Base-by-base conservation (phyloP, 148 eudicot species). In the Vaccinium corymbosum region DNA sequence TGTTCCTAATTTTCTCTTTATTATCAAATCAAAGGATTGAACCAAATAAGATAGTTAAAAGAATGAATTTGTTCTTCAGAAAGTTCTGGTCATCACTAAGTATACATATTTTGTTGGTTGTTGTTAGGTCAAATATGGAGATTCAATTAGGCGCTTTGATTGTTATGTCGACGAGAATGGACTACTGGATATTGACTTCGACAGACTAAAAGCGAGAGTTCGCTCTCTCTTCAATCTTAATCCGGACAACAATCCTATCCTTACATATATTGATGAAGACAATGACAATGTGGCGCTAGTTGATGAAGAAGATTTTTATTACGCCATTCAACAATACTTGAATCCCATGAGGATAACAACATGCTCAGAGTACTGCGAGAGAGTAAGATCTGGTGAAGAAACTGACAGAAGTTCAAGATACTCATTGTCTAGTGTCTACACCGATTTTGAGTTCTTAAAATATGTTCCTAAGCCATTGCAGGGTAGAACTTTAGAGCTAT, bases 241-340 rank as follows among this genome's bases (percentile, higher is more conserved):
- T 66, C 83, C 88, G 17, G 89, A 86, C 80, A 84, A 85, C 32
- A 88, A 86, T 32, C 85, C 93, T 7, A 55, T 57, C 7, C 84
- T 94, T 48, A 93, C 97, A 2, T 95, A 95, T 56, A 16, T 84
- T 77, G 98, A 94, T 86, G 97, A 94, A 84, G 98, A 95, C 73
- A 72, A 62, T 32, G 97, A 95, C 88, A 59, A 83, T 13, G 93
- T 95, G 51, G 85, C 94, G 9, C 92, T 95, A 78, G 95, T 66
- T 29, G 93, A 92, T 52, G 92, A 95, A 70, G 94, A 92, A 57
- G 98, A 95, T 87, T 87, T 95, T 12, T 84, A 76, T 70, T 97
- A 95, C 87, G 90, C 91, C 4, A 78, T 88, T 76, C 88, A 61
- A 27, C 98, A 95, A 83, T 88, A 79, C 57, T 83, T 94, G 66